Conservation (phyloP, 2,329 filamentous ascomycete species). For the Corynespora cassiicola region DNA sequence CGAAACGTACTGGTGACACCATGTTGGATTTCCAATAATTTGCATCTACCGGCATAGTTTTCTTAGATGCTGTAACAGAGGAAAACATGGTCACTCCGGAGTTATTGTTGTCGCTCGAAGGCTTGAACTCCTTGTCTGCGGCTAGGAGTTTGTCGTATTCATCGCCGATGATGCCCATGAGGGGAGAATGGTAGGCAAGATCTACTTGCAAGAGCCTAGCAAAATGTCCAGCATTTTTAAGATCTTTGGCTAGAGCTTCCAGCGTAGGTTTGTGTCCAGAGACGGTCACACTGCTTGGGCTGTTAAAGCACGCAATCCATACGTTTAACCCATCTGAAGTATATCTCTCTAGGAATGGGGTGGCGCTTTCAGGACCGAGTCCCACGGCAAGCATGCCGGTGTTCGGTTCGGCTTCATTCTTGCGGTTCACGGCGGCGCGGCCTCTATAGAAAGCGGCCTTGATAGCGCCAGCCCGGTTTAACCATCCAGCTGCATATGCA, state of each 20-base stretch:
- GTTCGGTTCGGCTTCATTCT: slow-evolving; percentile 6
- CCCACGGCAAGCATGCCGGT: slow-evolving; percentile 8
- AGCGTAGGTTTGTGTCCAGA: slow-evolving; percentile 50
- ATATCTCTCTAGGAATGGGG: slow-evolving; percentile 1
- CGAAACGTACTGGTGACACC: slow-evolving; percentile 7
- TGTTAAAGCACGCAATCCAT: slow-evolving; percentile 38
- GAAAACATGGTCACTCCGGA: too few relatives aligned
- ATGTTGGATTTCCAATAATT: slow-evolving; percentile 11
- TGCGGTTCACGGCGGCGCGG: background rate
- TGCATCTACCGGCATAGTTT: too few relatives aligned
- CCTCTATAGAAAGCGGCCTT: slow-evolving; percentile 12
- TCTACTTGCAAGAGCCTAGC: slow-evolving; percentile 20
- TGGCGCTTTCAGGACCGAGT: background rate
- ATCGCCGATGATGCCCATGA: slow-evolving; percentile 14
- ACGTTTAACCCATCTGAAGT: too few relatives aligned
- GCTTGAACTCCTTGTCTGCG: too few relatives aligned
- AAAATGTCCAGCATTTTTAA: slow-evolving; percentile 24
- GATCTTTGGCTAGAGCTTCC: slow-evolving; percentile 26
- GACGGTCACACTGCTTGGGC: slow-evolving; percentile 47
- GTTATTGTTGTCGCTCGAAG: too few relatives aligned
- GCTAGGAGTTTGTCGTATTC: slow-evolving; percentile 12
- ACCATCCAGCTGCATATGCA: slow-evolving; percentile 25
- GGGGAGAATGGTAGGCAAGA: slow-evolving; percentile 19
- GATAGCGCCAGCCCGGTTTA: slow-evolving; percentile 11
- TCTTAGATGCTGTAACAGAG: too few relatives aligned